Conservation (phyloP, 371 early-diverging fungal species). For the Zancudomyces culisetae region DNA sequence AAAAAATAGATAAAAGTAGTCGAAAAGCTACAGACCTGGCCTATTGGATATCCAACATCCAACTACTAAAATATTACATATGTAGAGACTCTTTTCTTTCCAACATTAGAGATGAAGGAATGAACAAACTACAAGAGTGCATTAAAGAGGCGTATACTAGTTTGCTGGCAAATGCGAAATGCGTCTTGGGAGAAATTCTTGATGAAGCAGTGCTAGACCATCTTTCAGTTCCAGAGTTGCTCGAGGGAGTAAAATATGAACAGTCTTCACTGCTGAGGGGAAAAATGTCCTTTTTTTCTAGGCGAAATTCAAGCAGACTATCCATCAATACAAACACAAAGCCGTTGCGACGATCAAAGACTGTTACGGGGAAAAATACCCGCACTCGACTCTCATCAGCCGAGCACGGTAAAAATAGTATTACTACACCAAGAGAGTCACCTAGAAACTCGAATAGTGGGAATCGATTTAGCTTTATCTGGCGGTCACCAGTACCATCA, state of each 20-base stretch:
- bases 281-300: background rate
- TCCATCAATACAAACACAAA: background rate
- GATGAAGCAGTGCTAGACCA: constrained; percentile 48
- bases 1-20: constrained; percentile 17
- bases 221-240: constrained; percentile 42
- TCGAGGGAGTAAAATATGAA: constrained; percentile 32
- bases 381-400: background rate
- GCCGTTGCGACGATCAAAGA: background rate
- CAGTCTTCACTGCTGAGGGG: background rate
- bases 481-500: background rate
- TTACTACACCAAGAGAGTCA: background rate
- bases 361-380: background rate
- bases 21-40: constrained; percentile 22
- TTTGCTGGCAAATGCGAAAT: constrained; percentile 34
- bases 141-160: constrained; percentile 39
- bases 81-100: constrained; percentile 50
- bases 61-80: constrained; percentile 51
- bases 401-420: background rate
- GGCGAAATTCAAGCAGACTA: background rate
- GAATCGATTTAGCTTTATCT: background rate
- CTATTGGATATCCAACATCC: constrained; percentile 67
- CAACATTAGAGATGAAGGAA: constrained; percentile 22
- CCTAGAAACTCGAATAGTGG: background rate
- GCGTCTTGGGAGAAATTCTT: constrained; percentile 34
- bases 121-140: background rate